phyloP scores from a whole-genome alignment of 495 filamentous ascomycete genomes.

The Cercophora sp. region DNA sequence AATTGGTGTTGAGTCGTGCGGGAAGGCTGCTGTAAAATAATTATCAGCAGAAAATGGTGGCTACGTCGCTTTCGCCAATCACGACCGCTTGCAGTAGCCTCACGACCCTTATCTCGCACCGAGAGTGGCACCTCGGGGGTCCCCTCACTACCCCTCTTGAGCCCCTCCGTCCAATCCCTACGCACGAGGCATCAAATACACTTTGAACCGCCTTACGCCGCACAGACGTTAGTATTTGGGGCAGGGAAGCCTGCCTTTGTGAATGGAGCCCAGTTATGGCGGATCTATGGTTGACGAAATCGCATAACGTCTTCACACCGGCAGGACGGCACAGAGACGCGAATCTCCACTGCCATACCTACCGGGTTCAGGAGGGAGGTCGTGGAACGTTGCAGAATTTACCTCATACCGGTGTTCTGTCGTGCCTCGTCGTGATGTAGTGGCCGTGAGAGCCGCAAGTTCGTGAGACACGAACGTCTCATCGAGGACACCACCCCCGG shows the following conservation, averaged over 20 bases:
- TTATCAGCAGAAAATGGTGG: conserved; percentile 38
- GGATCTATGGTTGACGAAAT: no score
- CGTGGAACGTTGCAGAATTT: conserved; percentile 2
- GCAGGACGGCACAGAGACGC: background rate
- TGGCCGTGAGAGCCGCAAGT: background rate
- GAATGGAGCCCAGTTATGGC: no score
- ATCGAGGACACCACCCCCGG: no score
- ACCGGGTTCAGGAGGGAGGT: no score
- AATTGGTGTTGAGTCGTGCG: conserved; percentile 9
- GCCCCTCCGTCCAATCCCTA: conserved; percentile 6
- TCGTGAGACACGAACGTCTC: no score
- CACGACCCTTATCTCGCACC: conserved; percentile 33
- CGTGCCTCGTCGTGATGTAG: background rate
- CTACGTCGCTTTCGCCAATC: conserved; percentile 31
- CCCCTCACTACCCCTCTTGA: no score
- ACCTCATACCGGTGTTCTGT: background rate
- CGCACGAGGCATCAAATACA: background rate
- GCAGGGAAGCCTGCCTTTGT: no score
- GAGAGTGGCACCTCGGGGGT: conserved; percentile 6
- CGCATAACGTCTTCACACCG: no score
- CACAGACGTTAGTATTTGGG: conserved; percentile 1
- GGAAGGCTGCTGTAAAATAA: conserved; percentile 41
- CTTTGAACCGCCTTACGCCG: background rate
- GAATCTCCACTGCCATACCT: background rate
- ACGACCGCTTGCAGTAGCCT: conserved; percentile 17